Conservation (phyloP, 352 stramenopile species). For the Hyaloperonospora arabidopsidis region DNA sequence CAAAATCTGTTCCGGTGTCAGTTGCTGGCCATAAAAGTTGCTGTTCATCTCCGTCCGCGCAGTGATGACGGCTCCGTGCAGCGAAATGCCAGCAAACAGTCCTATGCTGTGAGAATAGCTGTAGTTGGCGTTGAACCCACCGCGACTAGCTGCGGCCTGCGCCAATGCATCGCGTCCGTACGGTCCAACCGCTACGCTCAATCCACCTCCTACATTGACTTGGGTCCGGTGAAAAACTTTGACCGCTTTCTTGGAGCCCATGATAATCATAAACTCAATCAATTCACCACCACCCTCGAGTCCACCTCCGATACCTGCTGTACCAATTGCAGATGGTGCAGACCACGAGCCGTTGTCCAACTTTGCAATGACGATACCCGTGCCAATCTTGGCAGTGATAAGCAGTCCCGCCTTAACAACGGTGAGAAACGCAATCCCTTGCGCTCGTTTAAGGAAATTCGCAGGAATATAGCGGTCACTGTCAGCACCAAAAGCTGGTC, state of each 20-base stretch:
- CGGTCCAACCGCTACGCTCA: slow-evolving; percentile 87
- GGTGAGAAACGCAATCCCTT: slow-evolving; percentile 80
- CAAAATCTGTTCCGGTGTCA: slow-evolving; percentile 74
- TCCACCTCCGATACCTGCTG: slow-evolving; percentile 79
- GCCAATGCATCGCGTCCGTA: slow-evolving; percentile 79
- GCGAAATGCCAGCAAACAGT: slow-evolving; percentile 88
- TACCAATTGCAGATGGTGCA: slow-evolving; percentile 90
- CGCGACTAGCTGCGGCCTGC: slow-evolving; percentile 68
- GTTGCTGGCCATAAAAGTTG: slow-evolving; percentile 90
- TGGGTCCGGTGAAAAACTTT: slow-evolving; percentile 86
- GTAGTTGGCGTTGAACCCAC: slow-evolving; percentile 87
- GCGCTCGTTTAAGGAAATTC: slow-evolving; percentile 70
- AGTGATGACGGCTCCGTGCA: slow-evolving; percentile 90
- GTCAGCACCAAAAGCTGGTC: slow-evolving; percentile 49
- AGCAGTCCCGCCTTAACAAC: slow-evolving; percentile 78
- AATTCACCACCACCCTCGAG: slow-evolving; percentile 87
- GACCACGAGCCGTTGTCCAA: slow-evolving; percentile 84
- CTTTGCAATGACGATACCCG: slow-evolving; percentile 87
- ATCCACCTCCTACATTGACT: slow-evolving; percentile 87
- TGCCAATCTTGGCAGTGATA: slow-evolving; percentile 78
- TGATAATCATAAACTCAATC: slow-evolving; percentile 92
- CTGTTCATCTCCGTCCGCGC: slow-evolving; percentile 89
- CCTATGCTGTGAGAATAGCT: slow-evolving; percentile 90
- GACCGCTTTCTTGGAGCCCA: slow-evolving; percentile 88
- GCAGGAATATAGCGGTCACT: slow-evolving; percentile 75